Conservation (phyloP, 352 stramenopile genomes). For the Nothophytophthora sp. region DNA sequence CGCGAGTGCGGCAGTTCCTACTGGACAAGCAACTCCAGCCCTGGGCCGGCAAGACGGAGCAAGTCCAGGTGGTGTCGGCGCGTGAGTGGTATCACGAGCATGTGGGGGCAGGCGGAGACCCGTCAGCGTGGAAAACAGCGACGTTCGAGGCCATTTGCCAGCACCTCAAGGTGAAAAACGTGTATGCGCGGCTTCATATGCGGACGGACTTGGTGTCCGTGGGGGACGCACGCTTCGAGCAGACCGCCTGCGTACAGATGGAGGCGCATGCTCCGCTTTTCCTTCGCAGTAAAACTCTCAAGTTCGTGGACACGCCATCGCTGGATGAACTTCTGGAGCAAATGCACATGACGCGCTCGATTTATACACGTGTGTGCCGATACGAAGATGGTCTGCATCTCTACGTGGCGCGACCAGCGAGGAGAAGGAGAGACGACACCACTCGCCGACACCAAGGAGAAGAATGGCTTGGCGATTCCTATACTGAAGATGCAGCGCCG, state of each 20-base stretch:
- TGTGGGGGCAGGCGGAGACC: constrained; percentile 28
- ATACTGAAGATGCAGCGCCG: too few species aligned
- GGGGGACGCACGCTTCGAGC: constrained; percentile 53
- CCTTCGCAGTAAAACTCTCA: constrained; percentile 56
- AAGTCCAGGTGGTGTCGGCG: constrained; percentile 56
- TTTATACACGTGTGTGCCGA: constrained; percentile 44
- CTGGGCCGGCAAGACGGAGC: constrained; percentile 9
- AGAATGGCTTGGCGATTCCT: too few species aligned
- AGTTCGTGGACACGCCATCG: constrained; percentile 46
- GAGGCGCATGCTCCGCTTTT: constrained; percentile 30
- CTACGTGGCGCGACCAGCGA: constrained; percentile 32
- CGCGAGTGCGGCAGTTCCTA: constrained; percentile 36
- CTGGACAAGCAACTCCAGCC: constrained; percentile 31
- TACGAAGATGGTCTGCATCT: constrained; percentile 46
- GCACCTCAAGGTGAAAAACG: constrained; percentile 47
- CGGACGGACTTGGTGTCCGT: constrained; percentile 55
- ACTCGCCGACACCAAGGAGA: not conserved
- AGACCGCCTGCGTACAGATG: constrained; percentile 50
- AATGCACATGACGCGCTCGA: constrained; percentile 31
- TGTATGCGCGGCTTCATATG: constrained; percentile 22
- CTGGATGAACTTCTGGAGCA: constrained; percentile 50
- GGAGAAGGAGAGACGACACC: constrained; percentile 1
- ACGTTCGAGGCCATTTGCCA: constrained; percentile 53
- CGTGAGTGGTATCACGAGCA: constrained; percentile 59
- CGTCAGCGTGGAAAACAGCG: constrained; percentile 53